phyloP scores from a whole-genome alignment of 306 rosid species.

The Cucurbita moschata region DNA sequence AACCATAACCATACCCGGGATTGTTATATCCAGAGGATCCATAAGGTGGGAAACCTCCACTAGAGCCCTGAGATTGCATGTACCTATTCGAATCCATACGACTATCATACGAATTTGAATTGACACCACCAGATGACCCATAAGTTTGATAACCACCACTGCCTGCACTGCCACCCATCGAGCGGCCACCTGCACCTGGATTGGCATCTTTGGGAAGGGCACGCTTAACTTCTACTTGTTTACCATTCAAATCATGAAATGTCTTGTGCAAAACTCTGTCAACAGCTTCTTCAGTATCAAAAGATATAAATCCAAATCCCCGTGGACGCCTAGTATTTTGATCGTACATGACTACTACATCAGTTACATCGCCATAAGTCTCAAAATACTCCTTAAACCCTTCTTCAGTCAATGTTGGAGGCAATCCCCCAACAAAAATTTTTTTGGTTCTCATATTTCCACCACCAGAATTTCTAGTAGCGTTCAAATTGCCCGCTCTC shows the following conservation, averaged over 20 bases:
- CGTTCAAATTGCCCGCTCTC: conserved; percentile 52
- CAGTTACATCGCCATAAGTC: conserved; percentile 69
- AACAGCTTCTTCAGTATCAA: conserved; percentile 87
- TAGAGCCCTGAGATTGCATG: conserved; percentile 68
- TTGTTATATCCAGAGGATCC: conserved; percentile 69
- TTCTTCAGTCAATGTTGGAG: conserved; percentile 77
- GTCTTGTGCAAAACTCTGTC: conserved; percentile 93
- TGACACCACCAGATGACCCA: conserved; percentile 70
- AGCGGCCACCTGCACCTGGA: conserved; percentile 76
- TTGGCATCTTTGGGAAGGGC: conserved; percentile 99
- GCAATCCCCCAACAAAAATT: conserved; percentile 95
- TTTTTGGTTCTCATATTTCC: conserved; percentile 86
- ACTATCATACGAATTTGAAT: conserved; percentile 69
- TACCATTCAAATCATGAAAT: conserved; percentile 90
- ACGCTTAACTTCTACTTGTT: conserved; percentile 97
- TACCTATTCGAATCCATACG: conserved; percentile 87
- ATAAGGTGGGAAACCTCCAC: conserved; percentile 83
- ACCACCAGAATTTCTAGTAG: conserved; percentile 50
- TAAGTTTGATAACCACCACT: conserved; percentile 82
- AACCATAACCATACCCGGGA: conserved; percentile 86
- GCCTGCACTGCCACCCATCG: conserved; percentile 50
- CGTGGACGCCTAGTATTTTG: conserved; percentile 97
- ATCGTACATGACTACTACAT: conserved; percentile 94
- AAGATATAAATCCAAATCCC: conserved; percentile 93
- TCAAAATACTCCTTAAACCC: conserved; percentile 82